Conservation (phyloP, 352 stramenopile species). For the Pythium apleroticum region DNA sequence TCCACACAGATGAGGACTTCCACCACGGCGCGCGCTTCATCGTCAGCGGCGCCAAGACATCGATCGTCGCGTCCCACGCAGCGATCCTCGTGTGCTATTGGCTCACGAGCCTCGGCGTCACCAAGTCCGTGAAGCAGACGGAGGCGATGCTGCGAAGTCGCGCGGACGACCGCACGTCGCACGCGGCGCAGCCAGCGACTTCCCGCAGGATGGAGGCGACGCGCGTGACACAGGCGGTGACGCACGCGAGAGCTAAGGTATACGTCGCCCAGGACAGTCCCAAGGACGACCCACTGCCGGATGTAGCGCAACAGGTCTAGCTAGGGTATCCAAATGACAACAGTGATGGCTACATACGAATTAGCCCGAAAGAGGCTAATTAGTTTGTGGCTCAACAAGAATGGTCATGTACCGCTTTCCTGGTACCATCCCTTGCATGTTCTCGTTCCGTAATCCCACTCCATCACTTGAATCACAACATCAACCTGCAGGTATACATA, state of each 20-base stretch:
- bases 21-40: constrained; percentile 26
- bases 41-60: constrained; percentile 35
- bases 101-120: constrained; percentile 31
- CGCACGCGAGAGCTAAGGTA: background rate
- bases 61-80: constrained; percentile 46
- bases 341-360: background rate
- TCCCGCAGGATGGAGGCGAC: background rate
- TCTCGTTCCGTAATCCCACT: background rate
- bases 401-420: background rate
- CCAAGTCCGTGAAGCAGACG: constrained; percentile 15
- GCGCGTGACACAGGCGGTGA: background rate
- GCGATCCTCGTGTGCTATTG: constrained; percentile 65
- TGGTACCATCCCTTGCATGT: background rate
- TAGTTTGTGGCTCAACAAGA: background rate
- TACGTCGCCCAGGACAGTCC: background rate
- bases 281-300: background rate
- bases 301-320: too few relatives aligned
- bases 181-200: background rate
- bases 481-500: background rate
- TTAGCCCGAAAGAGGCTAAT: background rate
- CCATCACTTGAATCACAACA: background rate
- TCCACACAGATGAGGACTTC: constrained; percentile 40
- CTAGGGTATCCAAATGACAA: background rate
- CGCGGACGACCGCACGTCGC: constrained; percentile 3
- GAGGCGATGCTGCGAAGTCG: constrained; percentile 4